These are phyloP conservation scores for Cymbidium sinense DNA, from an alignment of 106 monocot genomes.

Conservation along the genomic window DNA sequence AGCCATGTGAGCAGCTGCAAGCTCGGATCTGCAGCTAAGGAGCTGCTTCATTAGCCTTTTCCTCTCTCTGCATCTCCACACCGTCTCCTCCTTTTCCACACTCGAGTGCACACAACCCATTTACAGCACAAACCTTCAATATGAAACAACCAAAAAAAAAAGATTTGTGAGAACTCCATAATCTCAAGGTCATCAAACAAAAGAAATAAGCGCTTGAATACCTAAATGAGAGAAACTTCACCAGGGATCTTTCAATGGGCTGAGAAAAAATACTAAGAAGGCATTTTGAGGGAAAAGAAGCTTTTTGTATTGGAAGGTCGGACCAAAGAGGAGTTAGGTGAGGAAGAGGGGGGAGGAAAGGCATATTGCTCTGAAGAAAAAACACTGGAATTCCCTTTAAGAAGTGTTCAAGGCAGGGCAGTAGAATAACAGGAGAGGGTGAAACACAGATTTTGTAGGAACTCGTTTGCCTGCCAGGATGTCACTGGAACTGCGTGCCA, in stretches of 20 bases:
- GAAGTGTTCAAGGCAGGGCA: too few relatives aligned
- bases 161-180: not conserved
- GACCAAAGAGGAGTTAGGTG: not conserved
- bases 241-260: not conserved
- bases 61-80: conserved; percentile 67
- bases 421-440: not conserved
- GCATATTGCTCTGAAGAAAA: too few relatives aligned
- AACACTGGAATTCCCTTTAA: too few relatives aligned
- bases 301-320: not conserved
- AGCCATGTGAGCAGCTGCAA: conserved; percentile 44
- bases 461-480: not conserved
- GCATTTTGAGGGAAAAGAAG: not conserved
- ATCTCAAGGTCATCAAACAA: not conserved
- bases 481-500: conserved; percentile 1
- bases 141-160: not conserved
- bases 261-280: not conserved
- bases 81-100: conserved; percentile 61
- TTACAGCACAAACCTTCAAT: not conserved
- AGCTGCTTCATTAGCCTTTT: conserved; percentile 67
- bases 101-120: conserved; percentile 74
- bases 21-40: conserved; percentile 30
- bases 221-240: not conserved
- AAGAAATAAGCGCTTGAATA: not conserved
- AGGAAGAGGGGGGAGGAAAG: too few relatives aligned
- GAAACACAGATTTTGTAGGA: not conserved